Evolutionary conservation across 2,329 filamentous ascomycete species (phyloP), one percentile per base, ranked within the genome.

Genomic region (Ceratocystis cubensis): DNA sequence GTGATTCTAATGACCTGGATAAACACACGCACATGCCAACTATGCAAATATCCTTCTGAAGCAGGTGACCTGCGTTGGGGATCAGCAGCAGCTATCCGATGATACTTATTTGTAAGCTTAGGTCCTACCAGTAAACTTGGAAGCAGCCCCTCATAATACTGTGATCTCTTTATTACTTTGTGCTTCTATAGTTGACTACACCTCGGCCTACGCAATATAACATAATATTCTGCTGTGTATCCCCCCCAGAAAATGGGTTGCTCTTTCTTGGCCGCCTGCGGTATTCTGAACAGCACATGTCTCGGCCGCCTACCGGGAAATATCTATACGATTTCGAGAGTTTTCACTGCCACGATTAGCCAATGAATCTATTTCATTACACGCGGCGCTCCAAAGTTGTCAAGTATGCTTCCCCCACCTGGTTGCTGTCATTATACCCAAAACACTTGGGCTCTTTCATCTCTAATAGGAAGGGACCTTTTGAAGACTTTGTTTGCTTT

Each of bases 401-500:
- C 37, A 15, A 15, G 10, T 41, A 41, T 41, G 37, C 37, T 15
- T 15, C 37, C 13, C 33, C 2, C 28, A 4, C 15, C 56, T 20
- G 56, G 20, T 20, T 59, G 28, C n/a, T 59, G 5, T 20, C 56
- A 59, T 30, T 15, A 17, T 37, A 15, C 10, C 37, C 10, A 41
- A 41, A 41, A 41, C 13, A 41, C 37, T 10, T 59, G 15, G 8
- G 3, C 28, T 25, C 28, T 37, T 37, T 59, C 56, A 8, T 37
- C 17, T n/a, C 33, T 59, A 15, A 30, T 59, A 37, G 20, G 20
- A 59, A 37, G 15, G 56, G 30, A 59, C 20, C 30, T 59, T 59
- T 59, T 30, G 33, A 59, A n/a, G 56, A 15, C 56, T 22, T 33
- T 59, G 56, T 59, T 59, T 59, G 56, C 56, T 37, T 30, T 25